Base-by-base conservation (phyloP, 78 protist genomes). In the Dictyostelium brefeldianum region DNA sequence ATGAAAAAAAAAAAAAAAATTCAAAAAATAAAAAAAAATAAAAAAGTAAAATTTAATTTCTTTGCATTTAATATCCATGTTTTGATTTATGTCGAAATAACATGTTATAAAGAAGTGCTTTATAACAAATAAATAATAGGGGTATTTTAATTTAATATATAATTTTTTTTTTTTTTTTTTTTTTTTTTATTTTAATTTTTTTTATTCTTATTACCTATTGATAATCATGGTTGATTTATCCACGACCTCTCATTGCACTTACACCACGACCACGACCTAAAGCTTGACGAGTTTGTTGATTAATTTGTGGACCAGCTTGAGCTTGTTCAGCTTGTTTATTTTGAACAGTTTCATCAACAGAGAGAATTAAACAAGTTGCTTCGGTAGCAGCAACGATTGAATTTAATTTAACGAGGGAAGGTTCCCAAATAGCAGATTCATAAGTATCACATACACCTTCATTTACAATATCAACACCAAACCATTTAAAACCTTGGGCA, bases 371-470 rank as follows among this genome's bases (percentile, higher is more conserved):
- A 96, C 99, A 97, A n/a, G 99, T 98, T 2, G 99, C 99, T 92
- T 99, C 99, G 27, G 99, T 96, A 6, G 99, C 99, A 47, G 99
- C 99, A 2, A 59, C 89, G 62, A 99, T 25, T 5, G 99, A 98
- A 93, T 99, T 99, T 87, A 90, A 82, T 97, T 98, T 99, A 89
- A 99, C 96, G 8, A 94, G 67, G 25, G 97, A 53, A 41, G 99
- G 99, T 91, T 99, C 99, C 99, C 99, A 99, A 43, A 99, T 99
- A 17, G 80, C 92, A 7, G 97, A 11, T 59, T 97, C 96, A 94
- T 89, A 95, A 31, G 99, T 97, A 96, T 99, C 99, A 90, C 98
- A 95, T 53, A 99, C 80, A 25, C 97, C 99, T 81, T 97, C 99
- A 78, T 95, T 94, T 77, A 54, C 69, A 80, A 99, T 97, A 79